These are phyloP conservation scores for Lagerstroemia speciosa DNA, from an alignment of 345 rosid species.

Conservation along the genomic window DNA sequence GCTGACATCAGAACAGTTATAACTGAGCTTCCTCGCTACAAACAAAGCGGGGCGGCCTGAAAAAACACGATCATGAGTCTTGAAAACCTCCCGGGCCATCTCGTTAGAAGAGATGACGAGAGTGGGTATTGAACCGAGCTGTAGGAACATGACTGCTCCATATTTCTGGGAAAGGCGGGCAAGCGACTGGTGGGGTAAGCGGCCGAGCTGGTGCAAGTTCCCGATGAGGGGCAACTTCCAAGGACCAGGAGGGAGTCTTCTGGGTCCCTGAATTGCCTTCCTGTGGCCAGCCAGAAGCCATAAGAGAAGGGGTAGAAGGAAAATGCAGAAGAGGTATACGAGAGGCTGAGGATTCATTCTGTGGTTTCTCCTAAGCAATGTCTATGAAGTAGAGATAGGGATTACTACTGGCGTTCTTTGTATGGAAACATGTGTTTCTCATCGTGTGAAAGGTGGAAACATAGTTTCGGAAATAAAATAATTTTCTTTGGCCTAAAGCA, in stretches of 20 bases:
- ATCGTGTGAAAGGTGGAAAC: too few relatives aligned
- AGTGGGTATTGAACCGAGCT: constrained; percentile 29
- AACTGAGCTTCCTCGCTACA: constrained; percentile 13
- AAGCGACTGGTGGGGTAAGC: constrained; percentile 24
- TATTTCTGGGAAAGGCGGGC: constrained; percentile 19
- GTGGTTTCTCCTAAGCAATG: too few relatives aligned
- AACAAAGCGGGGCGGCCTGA: constrained; percentile 23
- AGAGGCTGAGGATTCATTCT: not conserved
- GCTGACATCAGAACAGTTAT: constrained; percentile 17
- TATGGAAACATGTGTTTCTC: too few relatives aligned
- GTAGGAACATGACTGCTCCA: constrained; percentile 37
- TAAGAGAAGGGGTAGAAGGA: constrained; percentile 4
- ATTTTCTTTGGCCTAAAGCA: too few relatives aligned
- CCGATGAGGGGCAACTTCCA: constrained; percentile 29
- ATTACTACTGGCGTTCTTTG: too few relatives aligned
- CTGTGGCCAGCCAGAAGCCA: not conserved
- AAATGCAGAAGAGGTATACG: not conserved
- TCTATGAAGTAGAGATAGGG: too few relatives aligned
- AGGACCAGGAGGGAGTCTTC: constrained; percentile 33
- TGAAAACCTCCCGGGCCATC: constrained; percentile 24
- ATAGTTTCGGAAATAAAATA: too few relatives aligned
- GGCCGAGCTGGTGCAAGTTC: constrained; percentile 27
- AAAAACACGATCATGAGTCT: constrained; percentile 27
- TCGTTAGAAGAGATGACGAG: constrained; percentile 33
- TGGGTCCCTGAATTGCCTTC: not conserved